Conservation (phyloP, 1,139 yeast species). For the Tardiomyces blankii region DNA sequence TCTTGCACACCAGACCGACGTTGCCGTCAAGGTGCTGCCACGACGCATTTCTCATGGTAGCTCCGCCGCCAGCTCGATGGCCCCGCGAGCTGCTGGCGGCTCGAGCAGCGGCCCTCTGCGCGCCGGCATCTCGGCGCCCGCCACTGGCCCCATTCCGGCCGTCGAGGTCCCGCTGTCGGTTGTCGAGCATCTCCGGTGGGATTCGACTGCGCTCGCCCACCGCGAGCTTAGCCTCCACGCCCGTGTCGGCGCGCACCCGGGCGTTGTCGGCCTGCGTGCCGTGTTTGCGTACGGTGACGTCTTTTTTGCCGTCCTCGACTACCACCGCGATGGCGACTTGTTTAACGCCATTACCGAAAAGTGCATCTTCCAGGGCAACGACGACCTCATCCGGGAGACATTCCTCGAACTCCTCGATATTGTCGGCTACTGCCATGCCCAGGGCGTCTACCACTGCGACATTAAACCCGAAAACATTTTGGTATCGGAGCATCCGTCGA, state of each 20-base stretch:
- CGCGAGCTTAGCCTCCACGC: slow-evolving; percentile 67
- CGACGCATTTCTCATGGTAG: slow-evolving; percentile 21
- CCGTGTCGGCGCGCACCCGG: slow-evolving; percentile 66
- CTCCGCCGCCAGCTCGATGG: neutral
- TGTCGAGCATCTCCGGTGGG: neutral
- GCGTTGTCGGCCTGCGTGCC: slow-evolving; percentile 62
- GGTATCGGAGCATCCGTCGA: slow-evolving; percentile 1
- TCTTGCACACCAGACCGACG: slow-evolving; percentile 35
- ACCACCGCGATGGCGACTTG: slow-evolving; percentile 71
- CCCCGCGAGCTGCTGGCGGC: neutral
- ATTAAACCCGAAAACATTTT: slow-evolving; percentile 91
- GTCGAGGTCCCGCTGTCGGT: neutral
- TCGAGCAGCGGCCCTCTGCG: neutral
- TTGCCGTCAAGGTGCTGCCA: slow-evolving; percentile 67
- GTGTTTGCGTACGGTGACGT: slow-evolving; percentile 34
- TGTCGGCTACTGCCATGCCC: slow-evolving; percentile 54
- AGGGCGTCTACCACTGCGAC: slow-evolving; percentile 80
- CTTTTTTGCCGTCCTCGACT: slow-evolving; percentile 71
- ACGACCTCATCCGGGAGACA: slow-evolving; percentile 52
- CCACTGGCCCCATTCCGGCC: neutral
- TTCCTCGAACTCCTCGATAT: slow-evolving; percentile 70
- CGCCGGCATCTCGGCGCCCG: neutral
- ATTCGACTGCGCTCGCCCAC: slow-evolving; percentile 22
- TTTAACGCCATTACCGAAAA: slow-evolving; percentile 69
- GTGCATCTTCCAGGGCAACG: slow-evolving; percentile 41